Conservation (phyloP, 2,329 filamentous ascomycete genomes). For the Furcasterigmium sp. region DNA sequence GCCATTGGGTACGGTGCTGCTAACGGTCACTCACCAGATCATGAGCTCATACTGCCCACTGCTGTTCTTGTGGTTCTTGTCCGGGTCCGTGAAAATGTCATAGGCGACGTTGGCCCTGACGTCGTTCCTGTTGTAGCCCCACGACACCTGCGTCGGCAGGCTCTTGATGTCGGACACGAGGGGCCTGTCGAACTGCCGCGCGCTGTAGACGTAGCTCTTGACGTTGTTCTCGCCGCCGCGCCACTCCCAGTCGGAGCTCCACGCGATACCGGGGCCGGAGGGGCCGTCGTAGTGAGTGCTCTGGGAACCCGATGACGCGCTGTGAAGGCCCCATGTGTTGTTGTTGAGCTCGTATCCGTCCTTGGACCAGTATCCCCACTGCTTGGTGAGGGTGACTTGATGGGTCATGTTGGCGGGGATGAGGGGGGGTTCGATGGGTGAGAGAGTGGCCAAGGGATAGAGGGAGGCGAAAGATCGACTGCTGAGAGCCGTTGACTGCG, state of each 20-base stretch:
- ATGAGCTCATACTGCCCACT: conserved; percentile 56
- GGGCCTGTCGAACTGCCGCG: conserved; percentile 22
- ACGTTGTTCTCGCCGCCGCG: conserved; percentile 28
- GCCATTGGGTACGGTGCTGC: no score
- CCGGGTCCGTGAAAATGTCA: conserved; percentile 51
- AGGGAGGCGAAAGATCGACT: no score
- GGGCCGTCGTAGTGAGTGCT: conserved; percentile 33
- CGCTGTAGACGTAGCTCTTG: conserved; percentile 39
- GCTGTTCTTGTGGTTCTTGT: conserved; percentile 21
- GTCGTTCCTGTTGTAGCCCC: conserved; percentile 40
- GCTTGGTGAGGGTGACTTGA: conserved; percentile 17
- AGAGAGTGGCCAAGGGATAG: no score
- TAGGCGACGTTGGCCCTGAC: conserved; percentile 56
- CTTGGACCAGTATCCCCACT: conserved; percentile 22
- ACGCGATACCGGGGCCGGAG: conserved; percentile 26
- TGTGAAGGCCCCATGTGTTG: conserved; percentile 35
- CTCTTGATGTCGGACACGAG: conserved; percentile 24
- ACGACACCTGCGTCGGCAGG: conserved; percentile 27
- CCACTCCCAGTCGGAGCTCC: conserved; percentile 37
- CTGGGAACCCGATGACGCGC: conserved; percentile 29
- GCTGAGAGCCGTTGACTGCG: no score
- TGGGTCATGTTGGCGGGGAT: conserved; percentile 3
- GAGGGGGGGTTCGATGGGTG: no score
- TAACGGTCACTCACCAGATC: conserved; percentile 45
- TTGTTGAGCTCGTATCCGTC: conserved; percentile 30